Evolutionary conservation across 1,139 yeast genomes (phyloP).

Genomic region (Scheffersomyces insectosa): DNA sequence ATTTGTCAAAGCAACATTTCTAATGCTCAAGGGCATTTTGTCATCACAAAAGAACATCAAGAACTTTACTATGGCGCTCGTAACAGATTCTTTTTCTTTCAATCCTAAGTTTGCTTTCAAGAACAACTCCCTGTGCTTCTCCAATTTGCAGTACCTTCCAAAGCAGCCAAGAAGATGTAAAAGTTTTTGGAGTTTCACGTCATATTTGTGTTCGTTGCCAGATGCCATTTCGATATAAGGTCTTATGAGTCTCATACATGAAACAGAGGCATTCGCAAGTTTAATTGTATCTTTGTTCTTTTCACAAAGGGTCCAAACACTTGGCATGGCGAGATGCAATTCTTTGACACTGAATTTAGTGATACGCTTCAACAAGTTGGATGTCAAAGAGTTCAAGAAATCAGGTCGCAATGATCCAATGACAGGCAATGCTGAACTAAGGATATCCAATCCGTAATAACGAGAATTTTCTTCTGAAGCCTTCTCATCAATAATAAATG

Average conservation of each 20-base stretch:
- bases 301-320: slow-evolving; percentile 56
- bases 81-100: slow-evolving; percentile 52
- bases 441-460: slow-evolving; percentile 52
- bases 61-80: slow-evolving; percentile 56
- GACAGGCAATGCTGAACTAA: slow-evolving; percentile 49
- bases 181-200: slow-evolving; percentile 54
- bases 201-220: slow-evolving; percentile 22
- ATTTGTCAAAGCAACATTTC: slow-evolving; percentile 56
- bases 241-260: slow-evolving; percentile 52
- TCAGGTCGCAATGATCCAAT: slow-evolving; percentile 47
- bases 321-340: slow-evolving; percentile 68
- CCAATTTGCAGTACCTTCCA: slow-evolving; percentile 67
- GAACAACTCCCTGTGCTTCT: slow-evolving; percentile 43
- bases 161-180: slow-evolving; percentile 66
- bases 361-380: slow-evolving; percentile 51
- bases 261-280: slow-evolving; percentile 59
- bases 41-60: slow-evolving; percentile 52
- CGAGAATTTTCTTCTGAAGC: slow-evolving; percentile 37
- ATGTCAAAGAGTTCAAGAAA: slow-evolving; percentile 53
- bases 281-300: slow-evolving; percentile 47
- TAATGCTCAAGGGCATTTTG: slow-evolving; percentile 23
- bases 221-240: slow-evolving; percentile 34
- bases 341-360: slow-evolving; percentile 61
- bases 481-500: slow-evolving; percentile 53
- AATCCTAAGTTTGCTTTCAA: slow-evolving; percentile 40